These are phyloP conservation scores for Furcasterigmium sp. DNA, from an alignment of 2,329 filamentous ascomycete genomes.

Conservation along the genomic window DNA sequence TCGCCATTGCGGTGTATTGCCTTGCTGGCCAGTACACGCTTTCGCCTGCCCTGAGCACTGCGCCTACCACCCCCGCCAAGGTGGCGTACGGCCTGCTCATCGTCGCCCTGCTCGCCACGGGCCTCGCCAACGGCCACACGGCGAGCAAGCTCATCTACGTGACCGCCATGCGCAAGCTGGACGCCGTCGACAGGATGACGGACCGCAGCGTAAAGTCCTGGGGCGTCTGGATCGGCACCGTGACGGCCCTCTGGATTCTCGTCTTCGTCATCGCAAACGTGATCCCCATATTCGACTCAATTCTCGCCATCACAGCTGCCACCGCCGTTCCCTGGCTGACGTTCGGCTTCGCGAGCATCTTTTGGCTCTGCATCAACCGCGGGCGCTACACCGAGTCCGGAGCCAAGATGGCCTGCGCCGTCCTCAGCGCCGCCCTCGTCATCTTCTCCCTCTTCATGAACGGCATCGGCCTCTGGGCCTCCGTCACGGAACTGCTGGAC, in stretches of 20 bases:
- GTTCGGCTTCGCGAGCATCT: conserved; percentile 26
- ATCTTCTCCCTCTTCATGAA: conserved; percentile 27
- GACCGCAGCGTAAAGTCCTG: conserved; percentile 25
- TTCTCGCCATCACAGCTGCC: conserved; percentile 28
- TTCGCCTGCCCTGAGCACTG: conserved; percentile 26
- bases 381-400: conserved; percentile 18
- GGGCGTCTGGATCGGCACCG: conserved; percentile 25
- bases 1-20: conserved; percentile 24
- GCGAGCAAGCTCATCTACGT: conserved; percentile 28
- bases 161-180: conserved; percentile 23
- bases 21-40: conserved; percentile 23
- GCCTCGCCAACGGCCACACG: conserved; percentile 25
- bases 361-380: conserved; percentile 30
- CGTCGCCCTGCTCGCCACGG: conserved; percentile 21
- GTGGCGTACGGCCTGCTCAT: conserved; percentile 25
- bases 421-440: conserved; percentile 23
- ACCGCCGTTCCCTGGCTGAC: conserved; percentile 28
- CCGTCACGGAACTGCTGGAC: conserved; percentile 23
- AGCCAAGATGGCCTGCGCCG: conserved; percentile 21
- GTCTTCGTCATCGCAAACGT: conserved; percentile 28
- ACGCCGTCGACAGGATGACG: conserved; percentile 24
- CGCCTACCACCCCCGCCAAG: conserved; percentile 22
- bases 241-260: conserved; percentile 24
- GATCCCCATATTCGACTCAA: conserved; percentile 30
- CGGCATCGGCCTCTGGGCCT: conserved; percentile 27